Base-by-base conservation (phyloP, 441 rosid genomes). In the Macaranga tanarius region DNA sequence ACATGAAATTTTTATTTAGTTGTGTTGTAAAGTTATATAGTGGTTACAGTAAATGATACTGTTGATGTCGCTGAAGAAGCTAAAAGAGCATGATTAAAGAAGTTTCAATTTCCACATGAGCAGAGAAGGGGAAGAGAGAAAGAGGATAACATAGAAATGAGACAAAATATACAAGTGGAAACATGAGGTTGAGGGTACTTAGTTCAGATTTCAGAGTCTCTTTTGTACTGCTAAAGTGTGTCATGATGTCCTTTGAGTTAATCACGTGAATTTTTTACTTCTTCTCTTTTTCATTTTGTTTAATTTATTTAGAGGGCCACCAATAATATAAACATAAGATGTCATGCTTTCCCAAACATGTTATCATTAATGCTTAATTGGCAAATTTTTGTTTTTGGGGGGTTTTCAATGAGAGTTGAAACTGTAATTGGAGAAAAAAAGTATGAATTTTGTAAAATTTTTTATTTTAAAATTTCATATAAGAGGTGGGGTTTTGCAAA, bases 121-220 rank as follows among this genome's bases (percentile, higher is more conserved):
- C 12, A n/a, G 28, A 19, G 4, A 4, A 40, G 20, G 15, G 7
- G 40, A 31, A 22, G 28, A 63, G 23, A 19, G 10, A 17, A 20
- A 7, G 26, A n/a, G 28, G 28, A 63, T 7, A 6, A 17, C 20
- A 7, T 16, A 31, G 47, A 69, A 17, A 59, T 26, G 55, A 60
- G 74, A 71, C 67, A 71, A 60, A 71, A 59, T 56, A 34, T 55
- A 59, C 10, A 4, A 44, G n/a, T 34, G 56, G 25, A 44, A 70
- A 69, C 8, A 58, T 58, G 56, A 58, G 73, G 73, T 10, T 17
- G 73, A 70, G 57, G 22, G 54, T 70, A 58, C 56, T 60, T 70
- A 17, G 25, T 60, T 26, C 64, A 60, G 64, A 60, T 22, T 52
- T 54, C 55, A 44, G 15, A 57, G 16, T 44, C 22, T 44, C 22